These are phyloP conservation scores for Crithidia sp. DNA, from an alignment of 208 protist genomes.

Conservation along the genomic window DNA sequence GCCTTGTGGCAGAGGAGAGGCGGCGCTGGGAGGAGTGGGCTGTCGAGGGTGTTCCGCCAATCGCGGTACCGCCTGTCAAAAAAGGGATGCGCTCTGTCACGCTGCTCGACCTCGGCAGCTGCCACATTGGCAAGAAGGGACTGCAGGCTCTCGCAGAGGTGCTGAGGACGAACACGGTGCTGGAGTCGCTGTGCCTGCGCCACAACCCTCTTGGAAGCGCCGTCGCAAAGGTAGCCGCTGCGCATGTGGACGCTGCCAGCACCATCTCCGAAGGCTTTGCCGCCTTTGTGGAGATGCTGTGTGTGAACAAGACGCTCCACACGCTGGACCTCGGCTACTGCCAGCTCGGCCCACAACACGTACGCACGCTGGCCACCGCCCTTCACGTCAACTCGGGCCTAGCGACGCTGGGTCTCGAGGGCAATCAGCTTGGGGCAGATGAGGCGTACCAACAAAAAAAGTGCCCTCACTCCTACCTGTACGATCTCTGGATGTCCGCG, in stretches of 20 bases:
- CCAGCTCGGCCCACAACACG: constrained; percentile 46
- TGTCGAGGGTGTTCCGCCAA: constrained; percentile 15
- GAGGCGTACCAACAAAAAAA: constrained; percentile 17
- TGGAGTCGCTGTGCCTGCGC: constrained; percentile 70
- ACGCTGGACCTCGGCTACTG: constrained; percentile 79
- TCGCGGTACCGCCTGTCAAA: constrained; percentile 38
- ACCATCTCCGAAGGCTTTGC: constrained; percentile 52
- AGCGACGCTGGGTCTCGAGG: constrained; percentile 57
- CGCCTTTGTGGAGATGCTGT: constrained; percentile 49
- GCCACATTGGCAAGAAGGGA: constrained; percentile 60
- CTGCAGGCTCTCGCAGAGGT: constrained; percentile 51
- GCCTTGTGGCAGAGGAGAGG: constrained; percentile 33
- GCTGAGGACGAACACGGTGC: constrained; percentile 55
- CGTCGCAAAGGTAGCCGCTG: constrained; percentile 8
- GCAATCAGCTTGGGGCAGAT: constrained; percentile 61
- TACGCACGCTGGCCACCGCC: constrained; percentile 43
- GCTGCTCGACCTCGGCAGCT: constrained; percentile 75
- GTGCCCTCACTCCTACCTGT: constrained; percentile 47
- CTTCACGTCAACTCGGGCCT: constrained; percentile 56
- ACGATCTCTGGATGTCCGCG: constrained; percentile 40
- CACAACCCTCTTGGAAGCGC: constrained; percentile 66
- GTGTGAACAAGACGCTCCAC: constrained; percentile 51
- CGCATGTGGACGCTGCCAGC: constrained; percentile 18
- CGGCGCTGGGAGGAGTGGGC: constrained; percentile 25
- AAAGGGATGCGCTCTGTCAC: constrained; percentile 61